phyloP scores from a whole-genome alignment of 2,329 filamentous ascomycete genomes.

The Xylariaceae sp. region DNA sequence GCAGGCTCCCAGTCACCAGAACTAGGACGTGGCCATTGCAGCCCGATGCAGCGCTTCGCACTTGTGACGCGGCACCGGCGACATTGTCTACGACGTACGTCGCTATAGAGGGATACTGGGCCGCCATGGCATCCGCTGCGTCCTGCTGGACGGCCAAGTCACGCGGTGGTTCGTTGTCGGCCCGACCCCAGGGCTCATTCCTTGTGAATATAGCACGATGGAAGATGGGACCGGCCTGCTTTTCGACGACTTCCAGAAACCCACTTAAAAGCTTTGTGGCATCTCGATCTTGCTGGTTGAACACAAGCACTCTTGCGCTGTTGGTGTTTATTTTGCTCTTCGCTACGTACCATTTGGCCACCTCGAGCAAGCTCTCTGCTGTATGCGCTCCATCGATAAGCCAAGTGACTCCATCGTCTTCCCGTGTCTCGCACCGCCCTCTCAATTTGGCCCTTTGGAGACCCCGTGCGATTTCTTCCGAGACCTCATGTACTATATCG shows the following conservation, averaged over 20 bases:
- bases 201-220: constrained; percentile 75
- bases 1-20: constrained; percentile 77
- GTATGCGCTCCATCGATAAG: constrained; percentile 88
- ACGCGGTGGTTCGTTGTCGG: constrained; percentile 50
- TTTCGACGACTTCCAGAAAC: constrained; percentile 54
- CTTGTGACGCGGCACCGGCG: constrained; percentile 61
- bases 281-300: constrained; percentile 90
- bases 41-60: constrained; percentile 32
- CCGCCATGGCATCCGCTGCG: constrained; percentile 58
- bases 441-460: constrained; percentile 64
- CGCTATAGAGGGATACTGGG: constrained; percentile 41
- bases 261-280: constrained; percentile 60
- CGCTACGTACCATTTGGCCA: constrained; percentile 70
- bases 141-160: constrained; percentile 61
- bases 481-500: constrained; percentile 29
- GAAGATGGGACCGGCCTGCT: constrained; percentile 46
- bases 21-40: constrained; percentile 39
- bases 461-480: constrained; percentile 57
- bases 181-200: constrained; percentile 48
- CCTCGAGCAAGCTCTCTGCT: constrained; percentile 72
- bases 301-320: constrained; percentile 59
- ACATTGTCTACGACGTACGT: constrained; percentile 62
- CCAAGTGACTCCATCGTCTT: constrained; percentile 56
- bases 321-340: constrained; percentile 23
- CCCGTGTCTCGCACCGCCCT: constrained; percentile 71